These are phyloP conservation scores for Boletus rubescentipes DNA, from an alignment of 768 basidiomycete genomes.

Conservation along the genomic window DNA sequence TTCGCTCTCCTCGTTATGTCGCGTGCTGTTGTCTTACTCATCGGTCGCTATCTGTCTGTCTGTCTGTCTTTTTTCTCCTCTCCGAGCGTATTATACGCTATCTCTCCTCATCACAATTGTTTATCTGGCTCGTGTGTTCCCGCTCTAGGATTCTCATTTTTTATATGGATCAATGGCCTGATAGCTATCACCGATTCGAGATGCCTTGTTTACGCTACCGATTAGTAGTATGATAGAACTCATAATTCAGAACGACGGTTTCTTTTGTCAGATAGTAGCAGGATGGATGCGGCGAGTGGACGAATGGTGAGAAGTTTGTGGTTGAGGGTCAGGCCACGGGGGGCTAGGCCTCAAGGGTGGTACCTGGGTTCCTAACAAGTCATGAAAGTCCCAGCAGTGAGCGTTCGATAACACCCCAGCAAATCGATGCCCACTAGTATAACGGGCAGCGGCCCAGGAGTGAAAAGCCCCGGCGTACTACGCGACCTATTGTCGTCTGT, in stretches of 20 bases:
- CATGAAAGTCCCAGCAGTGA: background rate
- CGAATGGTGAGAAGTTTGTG: background rate
- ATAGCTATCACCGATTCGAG: background rate
- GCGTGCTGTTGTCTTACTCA: background rate
- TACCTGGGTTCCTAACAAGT: background rate
- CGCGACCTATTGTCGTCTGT: slow-evolving; percentile 24
- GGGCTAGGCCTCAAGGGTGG: background rate
- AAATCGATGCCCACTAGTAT: background rate
- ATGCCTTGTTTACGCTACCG: background rate
- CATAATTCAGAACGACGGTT: slow-evolving; percentile 7
- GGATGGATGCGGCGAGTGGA: too few species aligned
- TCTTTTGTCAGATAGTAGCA: background rate
- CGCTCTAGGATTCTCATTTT: background rate
- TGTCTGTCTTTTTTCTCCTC: background rate
- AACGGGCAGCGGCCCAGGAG: background rate
- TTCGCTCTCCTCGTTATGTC: background rate
- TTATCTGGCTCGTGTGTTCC: background rate
- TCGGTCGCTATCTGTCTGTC: background rate
- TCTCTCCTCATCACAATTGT: background rate
- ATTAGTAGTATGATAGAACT: slow-evolving; percentile 8
- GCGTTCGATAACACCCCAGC: background rate
- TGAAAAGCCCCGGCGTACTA: background rate
- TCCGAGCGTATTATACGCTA: background rate
- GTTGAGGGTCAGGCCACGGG: background rate
- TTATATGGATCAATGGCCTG: background rate